Base-by-base conservation (phyloP, 257 asterid genomes). In the Datura wrightii region DNA sequence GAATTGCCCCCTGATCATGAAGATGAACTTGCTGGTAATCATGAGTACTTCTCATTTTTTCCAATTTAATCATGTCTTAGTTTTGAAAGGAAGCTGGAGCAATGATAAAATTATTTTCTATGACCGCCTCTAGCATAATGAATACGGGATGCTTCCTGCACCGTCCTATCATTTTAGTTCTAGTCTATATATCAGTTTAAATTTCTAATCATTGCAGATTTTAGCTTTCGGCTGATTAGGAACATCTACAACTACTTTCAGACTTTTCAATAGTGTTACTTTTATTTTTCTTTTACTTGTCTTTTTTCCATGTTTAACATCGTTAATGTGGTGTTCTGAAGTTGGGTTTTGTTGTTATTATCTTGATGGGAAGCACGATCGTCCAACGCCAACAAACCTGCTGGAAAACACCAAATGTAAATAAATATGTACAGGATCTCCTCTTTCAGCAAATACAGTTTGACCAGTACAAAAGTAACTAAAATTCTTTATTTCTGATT, bases 1-100 rank as follows among this genome's bases (percentile, higher is more conserved):
- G 89, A 89, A 82, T 42, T 65, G 87, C 97, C 94, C 42, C 89
- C 90, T 83, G 53, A 39, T 69, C 82, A 87, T 9, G 90, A 88
- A 8, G 87, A 86, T 31, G 83, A 34, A 13, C 69, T 37, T 19
- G 84, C 84, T 63, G 44, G 82, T 41, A 6, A 76, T 69, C 41
- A 54, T 80, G 80, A 8, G 37, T 80, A 82, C 74, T 88, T 18
- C 50, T 55, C 31, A n/a, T 80, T 71, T 69, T 55, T 54, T 84
- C 80, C 81, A 81, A 42, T 86, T 66, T 83, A 50, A 41, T 82
- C 81, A 19, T 36, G 1, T 6, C 2, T 13, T 13, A 34, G 3
- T 65, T 6, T 14, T 13, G 5, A 34, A 13, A 10, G 8, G 6
- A 6, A 14, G 16, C 14, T 15, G 19, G 3, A 54, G 19, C n/a